A percentile compares a stretch with the other conserved stretches of the same genome.
Conservation (phyloP, 2,329 filamentous ascomycete genomes). For the Rutstroemia sp. region DNA sequence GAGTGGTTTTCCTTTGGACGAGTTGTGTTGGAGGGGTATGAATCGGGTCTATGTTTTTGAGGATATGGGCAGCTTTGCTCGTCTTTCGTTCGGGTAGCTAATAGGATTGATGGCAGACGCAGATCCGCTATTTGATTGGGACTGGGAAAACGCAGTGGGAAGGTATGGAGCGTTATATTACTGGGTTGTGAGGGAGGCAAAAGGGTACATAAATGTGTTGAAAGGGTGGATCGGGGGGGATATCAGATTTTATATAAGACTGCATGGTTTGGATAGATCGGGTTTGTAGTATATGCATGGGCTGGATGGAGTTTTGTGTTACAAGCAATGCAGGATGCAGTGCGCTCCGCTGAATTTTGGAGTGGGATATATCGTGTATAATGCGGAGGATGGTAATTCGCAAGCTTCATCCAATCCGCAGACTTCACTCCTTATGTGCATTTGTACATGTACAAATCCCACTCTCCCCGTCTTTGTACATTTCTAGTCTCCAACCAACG, state of each 20-base stretch:
- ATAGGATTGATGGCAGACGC: constrained; percentile 35
- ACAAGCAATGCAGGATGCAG: too few relatives aligned
- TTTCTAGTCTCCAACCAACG: background rate
- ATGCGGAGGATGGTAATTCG: too few relatives aligned
- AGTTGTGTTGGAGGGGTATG: background rate
- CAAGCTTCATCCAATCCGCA: too few relatives aligned
- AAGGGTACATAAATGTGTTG: background rate
- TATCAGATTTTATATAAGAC: too few relatives aligned
- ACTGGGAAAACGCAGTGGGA: constrained; percentile 62
- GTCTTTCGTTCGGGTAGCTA: background rate
- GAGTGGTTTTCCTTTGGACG: constrained; percentile 23
- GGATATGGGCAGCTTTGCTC: background rate
- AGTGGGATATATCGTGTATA: too few relatives aligned
- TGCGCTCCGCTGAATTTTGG: too few relatives aligned
- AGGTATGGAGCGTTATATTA: constrained; percentile 50
- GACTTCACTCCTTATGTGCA: background rate
- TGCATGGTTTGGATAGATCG: too few relatives aligned
- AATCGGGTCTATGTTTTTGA: background rate
- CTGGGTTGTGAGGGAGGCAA: constrained; percentile 33
- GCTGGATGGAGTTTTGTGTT: too few relatives aligned
- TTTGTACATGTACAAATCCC: background rate
- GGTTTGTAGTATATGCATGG: too few relatives aligned
- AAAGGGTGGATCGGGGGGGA: background rate
- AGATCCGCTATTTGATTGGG: constrained; percentile 56
- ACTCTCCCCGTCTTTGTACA: background rate